phyloP scores from a whole-genome alignment of 2,329 filamentous ascomycete genomes.

The Penicillium aurantiogriseum region DNA sequence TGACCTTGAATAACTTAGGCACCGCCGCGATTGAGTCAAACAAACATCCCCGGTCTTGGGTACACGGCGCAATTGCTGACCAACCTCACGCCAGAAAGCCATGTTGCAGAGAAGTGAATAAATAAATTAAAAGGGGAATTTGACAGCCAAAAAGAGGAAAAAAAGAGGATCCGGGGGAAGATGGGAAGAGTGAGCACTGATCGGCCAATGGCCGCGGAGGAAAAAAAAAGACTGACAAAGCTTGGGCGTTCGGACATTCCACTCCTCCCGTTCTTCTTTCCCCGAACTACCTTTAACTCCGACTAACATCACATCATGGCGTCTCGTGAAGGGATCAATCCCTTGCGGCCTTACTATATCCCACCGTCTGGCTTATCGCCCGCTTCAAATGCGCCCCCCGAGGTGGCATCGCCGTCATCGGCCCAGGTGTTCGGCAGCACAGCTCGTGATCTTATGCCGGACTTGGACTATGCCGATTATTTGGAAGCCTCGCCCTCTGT shows the following conservation, averaged over 20 bases:
- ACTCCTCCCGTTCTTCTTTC: conserved; percentile 15
- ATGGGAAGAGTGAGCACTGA: conserved; percentile 11
- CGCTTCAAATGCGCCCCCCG: conserved; percentile 34
- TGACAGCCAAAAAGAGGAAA: conserved; percentile 15
- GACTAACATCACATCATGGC: conserved; percentile 42
- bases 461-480: conserved; percentile 90
- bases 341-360: conserved; percentile 60
- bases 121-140: conserved; percentile 6
- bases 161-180: conserved; percentile 23
- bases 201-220: conserved; percentile 26
- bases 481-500: conserved; percentile 74
- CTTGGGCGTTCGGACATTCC: conserved; percentile 19
- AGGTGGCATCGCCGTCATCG: conserved; percentile 40
- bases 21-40: conserved; percentile 31
- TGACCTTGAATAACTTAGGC: conserved; percentile 25
- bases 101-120: conserved; percentile 22
- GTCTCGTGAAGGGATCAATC: conserved; percentile 55
- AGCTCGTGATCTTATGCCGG: conserved; percentile 81
- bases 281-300: conserved; percentile 18
- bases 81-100: conserved; percentile 36
- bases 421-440: conserved; percentile 56
- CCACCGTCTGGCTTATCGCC: conserved; percentile 63
- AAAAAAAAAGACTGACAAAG: conserved; percentile 28
- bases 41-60: conserved; percentile 55
- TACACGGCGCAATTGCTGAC: conserved; percentile 45